phyloP scores from a whole-genome alignment of 768 basidiomycete genomes.

The Lactarius trivialis region DNA sequence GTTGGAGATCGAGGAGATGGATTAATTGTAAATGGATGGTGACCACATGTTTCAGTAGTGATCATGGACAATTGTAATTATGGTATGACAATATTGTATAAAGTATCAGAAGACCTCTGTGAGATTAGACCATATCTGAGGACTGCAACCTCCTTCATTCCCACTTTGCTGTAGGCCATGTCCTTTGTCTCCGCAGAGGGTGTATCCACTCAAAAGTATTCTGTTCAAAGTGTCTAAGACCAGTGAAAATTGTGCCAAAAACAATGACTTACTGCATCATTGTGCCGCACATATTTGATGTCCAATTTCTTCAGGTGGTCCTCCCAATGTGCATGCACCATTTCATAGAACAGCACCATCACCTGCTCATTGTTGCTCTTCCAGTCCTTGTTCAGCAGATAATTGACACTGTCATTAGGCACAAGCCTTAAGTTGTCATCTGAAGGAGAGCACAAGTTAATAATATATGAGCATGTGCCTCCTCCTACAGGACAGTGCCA shows the following conservation, averaged over 20 bases:
- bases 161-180: slow-evolving; percentile 5
- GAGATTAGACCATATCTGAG: too few species aligned
- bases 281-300: slow-evolving; percentile 13
- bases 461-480: slow-evolving; percentile 35
- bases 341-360: slow-evolving; percentile 19
- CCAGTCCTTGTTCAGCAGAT: slow-evolving; percentile 1
- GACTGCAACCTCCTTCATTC: not conserved
- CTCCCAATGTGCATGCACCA: slow-evolving; percentile 26
- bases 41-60: not conserved
- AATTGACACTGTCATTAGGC: not conserved
- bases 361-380: slow-evolving; percentile 12
- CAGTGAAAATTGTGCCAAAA: not conserved
- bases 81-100: not conserved
- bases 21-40: slow-evolving; percentile 28
- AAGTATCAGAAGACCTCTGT: too few species aligned
- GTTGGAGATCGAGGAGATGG: slow-evolving; percentile 68
- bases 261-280: not conserved
- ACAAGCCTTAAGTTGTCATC: slow-evolving; percentile 31
- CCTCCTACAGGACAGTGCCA: slow-evolving; percentile 46
- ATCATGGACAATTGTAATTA: not conserved
- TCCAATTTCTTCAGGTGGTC: slow-evolving; percentile 24
- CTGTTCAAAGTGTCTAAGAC: not conserved
- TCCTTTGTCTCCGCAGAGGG: not conserved
- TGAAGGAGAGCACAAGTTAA: slow-evolving; percentile 42
- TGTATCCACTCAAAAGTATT: slow-evolving; percentile 15